Evolutionary conservation across 2,329 filamentous ascomycete species (phyloP).

Genomic region (Diaporthe citrichinensis): DNA sequence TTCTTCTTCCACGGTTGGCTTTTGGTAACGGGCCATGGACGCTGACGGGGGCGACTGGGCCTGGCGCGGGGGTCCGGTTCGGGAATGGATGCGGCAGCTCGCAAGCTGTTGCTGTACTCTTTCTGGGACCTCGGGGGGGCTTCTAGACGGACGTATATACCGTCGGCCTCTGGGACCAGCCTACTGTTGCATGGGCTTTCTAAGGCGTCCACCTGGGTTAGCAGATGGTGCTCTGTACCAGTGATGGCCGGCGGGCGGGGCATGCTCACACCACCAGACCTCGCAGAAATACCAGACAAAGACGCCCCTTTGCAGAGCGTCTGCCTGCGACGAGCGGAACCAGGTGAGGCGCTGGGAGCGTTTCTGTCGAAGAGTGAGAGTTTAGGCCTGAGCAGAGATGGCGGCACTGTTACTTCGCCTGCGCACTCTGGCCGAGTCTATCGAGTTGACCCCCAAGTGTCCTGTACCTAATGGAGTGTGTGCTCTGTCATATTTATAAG

Average conservation of each 20-base stretch:
- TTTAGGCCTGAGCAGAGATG: not conserved
- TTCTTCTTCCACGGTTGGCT: conserved; percentile 38
- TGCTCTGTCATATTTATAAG: not conserved
- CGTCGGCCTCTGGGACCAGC: conserved; percentile 4
- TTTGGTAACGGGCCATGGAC: conserved; percentile 39
- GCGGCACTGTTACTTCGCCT: conserved; percentile 18
- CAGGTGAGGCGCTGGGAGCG: not conserved
- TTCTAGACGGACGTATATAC: conserved; percentile 38
- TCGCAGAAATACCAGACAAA: not conserved
- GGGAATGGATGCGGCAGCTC: not conserved
- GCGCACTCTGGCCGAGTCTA: not conserved
- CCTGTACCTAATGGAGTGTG: not conserved
- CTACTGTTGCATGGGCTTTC: not conserved
- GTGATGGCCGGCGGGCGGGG: not conserved
- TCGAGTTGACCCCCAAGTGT: not conserved
- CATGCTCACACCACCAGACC: conserved; percentile 13
- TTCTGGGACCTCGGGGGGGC: not conserved
- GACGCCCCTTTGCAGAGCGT: not conserved
- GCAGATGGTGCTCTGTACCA: not conserved
- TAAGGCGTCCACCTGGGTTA: conserved; percentile 12
- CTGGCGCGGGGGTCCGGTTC: not conserved
- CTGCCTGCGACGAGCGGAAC: not conserved
- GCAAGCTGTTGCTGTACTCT: not conserved
- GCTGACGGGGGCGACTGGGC: not conserved
- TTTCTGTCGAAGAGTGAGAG: not conserved